Evolutionary conservation across 1,284 basidiomycete species (phyloP), one percentile per base, ranked within the genome.

Genomic region (Ustilago sp.): DNA sequence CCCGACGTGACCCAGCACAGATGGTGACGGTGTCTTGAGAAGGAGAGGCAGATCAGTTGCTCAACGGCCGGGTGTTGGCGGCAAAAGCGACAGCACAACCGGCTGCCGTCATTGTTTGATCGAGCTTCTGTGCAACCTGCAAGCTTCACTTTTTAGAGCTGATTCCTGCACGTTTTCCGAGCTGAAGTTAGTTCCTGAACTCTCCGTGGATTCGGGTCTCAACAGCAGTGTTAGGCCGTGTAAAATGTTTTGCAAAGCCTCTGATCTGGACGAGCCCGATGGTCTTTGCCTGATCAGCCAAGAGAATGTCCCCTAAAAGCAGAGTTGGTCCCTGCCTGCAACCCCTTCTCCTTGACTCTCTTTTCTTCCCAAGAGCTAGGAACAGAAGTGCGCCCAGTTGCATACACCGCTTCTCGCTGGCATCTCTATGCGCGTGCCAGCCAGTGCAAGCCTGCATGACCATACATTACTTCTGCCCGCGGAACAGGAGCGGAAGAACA

Each of bases 311-410:
- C 19, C 28, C 12, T 13, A 28, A 50, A 50, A 50, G 48, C 23
- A 32, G 28, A 12, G 60, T 62, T 36, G 41, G 41, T 47, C 55
- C 55, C 55, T 15, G 31, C 31, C 31, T 50, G 48, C 48, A 6
- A 50, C 31, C 34, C 28, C 43, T 59, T 23, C 41, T 38, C 31
- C 3, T 13, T 13, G 17, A 35, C 7, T 17, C 17, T 32, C 9
- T 7, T 11, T 13, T 53, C 36, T 62, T 62, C 60, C 52, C 52
- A 61, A 61, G 17, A 55, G 52, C 60, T 62, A 51, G 52, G 52
- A 48, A 35, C 43, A 35, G 13, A 48, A 35, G 43, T 13, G 4
- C 51, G 31, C 12, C 41, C 43, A 6, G 0, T n/a, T 7, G 7
- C n/a, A 48, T 39, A 36, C 28, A 36, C 6, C 7, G 8, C 7